These are phyloP conservation scores for Aspergillus neotritici DNA, from an alignment of 2,329 filamentous ascomycete species.

Conservation along the genomic window DNA sequence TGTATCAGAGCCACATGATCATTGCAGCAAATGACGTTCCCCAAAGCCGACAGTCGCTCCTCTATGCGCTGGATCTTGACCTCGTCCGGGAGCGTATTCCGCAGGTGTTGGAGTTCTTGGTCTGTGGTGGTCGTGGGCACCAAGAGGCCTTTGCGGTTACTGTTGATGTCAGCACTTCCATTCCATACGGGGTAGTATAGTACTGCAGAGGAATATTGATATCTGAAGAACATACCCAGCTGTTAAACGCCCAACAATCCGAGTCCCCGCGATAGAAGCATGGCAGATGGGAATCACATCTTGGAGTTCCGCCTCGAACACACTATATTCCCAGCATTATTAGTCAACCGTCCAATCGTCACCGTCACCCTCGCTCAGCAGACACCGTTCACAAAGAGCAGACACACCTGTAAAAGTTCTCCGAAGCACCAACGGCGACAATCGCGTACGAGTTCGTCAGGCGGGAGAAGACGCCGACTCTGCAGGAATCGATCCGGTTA, in stretches of 20 bases:
- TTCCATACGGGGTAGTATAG: not conserved
- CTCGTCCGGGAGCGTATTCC: conserved; percentile 84
- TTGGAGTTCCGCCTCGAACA: conserved; percentile 96
- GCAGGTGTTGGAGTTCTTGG: conserved; percentile 94
- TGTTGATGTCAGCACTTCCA: conserved; percentile 27
- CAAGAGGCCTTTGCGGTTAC: conserved; percentile 93
- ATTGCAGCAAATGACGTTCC: conserved; percentile 94
- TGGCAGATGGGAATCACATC: conserved; percentile 96
- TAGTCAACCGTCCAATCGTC: no score
- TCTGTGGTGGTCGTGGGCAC: conserved; percentile 95
- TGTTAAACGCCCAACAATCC: conserved; percentile 92
- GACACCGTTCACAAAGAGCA: not conserved
- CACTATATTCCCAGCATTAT: conserved; percentile 44
- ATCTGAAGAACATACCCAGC: conserved; percentile 59
- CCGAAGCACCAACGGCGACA: conserved; percentile 87
- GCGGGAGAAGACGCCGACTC: conserved; percentile 92
- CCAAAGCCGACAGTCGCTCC: conserved; percentile 88
- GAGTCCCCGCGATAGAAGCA: conserved; percentile 91
- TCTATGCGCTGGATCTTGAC: conserved; percentile 97
- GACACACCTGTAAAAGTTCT: conserved; percentile 90
- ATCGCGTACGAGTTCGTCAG: conserved; percentile 97
- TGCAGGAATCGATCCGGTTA: conserved; percentile 34
- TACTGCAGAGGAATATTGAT: not conserved
- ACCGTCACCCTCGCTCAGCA: no score
- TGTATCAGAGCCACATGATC: conserved; percentile 96